Conservation (phyloP, 139 green algal species). For the Picochlorum sp. region DNA sequence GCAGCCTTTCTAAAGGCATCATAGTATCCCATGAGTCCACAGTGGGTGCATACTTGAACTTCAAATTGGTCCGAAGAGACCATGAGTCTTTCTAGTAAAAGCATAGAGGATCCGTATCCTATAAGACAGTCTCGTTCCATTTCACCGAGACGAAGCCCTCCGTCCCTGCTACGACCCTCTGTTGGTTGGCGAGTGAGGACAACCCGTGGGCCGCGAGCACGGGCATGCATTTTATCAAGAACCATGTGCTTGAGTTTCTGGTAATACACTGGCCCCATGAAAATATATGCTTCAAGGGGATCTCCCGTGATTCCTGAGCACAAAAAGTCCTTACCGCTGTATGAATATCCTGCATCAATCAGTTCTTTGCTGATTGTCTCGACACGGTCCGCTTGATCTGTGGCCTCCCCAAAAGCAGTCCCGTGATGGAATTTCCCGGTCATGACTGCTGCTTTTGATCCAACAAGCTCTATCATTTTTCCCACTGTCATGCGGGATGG, state of each 20-base stretch:
- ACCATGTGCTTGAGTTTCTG: slow-evolving; percentile 99
- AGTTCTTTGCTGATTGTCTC: slow-evolving; percentile 58
- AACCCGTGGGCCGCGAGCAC: slow-evolving; percentile 69
- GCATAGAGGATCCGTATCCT: slow-evolving; percentile 75
- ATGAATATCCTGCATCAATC: slow-evolving; percentile 81
- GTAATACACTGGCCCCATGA: slow-evolving; percentile 99
- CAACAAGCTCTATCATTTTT: slow-evolving; percentile 97
- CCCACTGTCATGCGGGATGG: slow-evolving; percentile 73
- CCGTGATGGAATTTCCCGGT: slow-evolving; percentile 69
- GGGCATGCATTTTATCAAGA: slow-evolving; percentile 98
- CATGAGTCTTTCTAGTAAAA: slow-evolving; percentile 98
- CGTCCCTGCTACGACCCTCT: slow-evolving; percentile 86
- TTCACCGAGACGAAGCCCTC: slow-evolving; percentile 85
- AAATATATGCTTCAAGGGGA: slow-evolving; percentile 92
- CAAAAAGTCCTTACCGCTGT: slow-evolving; percentile 84
- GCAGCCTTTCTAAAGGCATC: slow-evolving; percentile 52
- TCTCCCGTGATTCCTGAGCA: slow-evolving; percentile 87
- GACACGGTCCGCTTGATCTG: slow-evolving; percentile 67
- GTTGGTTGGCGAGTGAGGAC: slow-evolving; percentile 96
- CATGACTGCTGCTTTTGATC: slow-evolving; percentile 78
- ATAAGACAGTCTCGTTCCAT: slow-evolving; percentile 99
- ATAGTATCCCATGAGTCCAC: slow-evolving; percentile 87
- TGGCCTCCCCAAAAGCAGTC: slow-evolving; percentile 88
- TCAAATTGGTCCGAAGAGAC: slow-evolving; percentile 91
- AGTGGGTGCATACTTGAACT: slow-evolving; percentile 90